phyloP scores from a whole-genome alignment of 2,329 filamentous ascomycete species.

The Ophiostoma novo-ulmi region DNA sequence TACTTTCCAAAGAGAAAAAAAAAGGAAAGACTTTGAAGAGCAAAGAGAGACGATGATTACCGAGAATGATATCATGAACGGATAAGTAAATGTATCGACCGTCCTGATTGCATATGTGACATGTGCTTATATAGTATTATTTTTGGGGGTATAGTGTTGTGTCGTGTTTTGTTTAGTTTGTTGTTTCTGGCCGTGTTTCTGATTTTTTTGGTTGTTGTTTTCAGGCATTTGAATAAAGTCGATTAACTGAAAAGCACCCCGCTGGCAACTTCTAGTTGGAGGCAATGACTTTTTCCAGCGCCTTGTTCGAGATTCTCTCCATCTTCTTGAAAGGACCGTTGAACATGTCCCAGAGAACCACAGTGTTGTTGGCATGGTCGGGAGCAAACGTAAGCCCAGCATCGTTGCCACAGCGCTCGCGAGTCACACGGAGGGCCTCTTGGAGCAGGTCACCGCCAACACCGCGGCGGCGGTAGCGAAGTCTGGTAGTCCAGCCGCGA shows the following conservation, averaged over 20 bases:
- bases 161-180: not conserved
- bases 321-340: slow-evolving; percentile 55
- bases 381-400: slow-evolving; percentile 66
- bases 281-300: slow-evolving; percentile 48
- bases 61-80: not conserved
- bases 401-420: slow-evolving; percentile 62
- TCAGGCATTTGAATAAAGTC: not conserved
- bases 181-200: not conserved
- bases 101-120: not conserved
- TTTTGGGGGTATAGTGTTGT: not conserved
- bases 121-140: not conserved
- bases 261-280: slow-evolving; percentile 42
- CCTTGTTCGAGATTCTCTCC: slow-evolving; percentile 53
- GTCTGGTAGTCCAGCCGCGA: slow-evolving; percentile 73
- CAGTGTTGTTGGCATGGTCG: slow-evolving; percentile 69
- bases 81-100: not conserved
- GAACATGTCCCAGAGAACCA: slow-evolving; percentile 58
- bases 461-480: slow-evolving; percentile 64
- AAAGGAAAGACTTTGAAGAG: not conserved
- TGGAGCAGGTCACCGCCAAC: slow-evolving; percentile 68
- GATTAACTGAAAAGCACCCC: not conserved
- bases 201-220: not conserved
- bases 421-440: slow-evolving; percentile 64
- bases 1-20: slow-evolving; percentile 9
- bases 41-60: not conserved